phyloP scores from a whole-genome alignment of 768 basidiomycete genomes.

The Trametes meyenii region DNA sequence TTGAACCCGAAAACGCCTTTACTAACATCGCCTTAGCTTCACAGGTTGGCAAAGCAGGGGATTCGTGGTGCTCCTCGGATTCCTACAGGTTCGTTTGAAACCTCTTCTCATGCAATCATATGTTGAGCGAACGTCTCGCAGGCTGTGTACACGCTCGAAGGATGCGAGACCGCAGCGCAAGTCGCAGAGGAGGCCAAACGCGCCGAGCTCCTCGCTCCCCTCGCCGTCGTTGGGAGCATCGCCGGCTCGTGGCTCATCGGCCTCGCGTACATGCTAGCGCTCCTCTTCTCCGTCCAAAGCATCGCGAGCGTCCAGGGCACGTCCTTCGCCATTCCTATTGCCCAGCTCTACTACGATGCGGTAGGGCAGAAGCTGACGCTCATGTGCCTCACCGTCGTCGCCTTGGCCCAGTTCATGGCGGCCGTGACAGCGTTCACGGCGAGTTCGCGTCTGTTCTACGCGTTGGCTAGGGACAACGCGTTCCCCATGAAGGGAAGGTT shows the following conservation, averaged over 20 bases:
- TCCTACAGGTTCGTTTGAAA: constrained; percentile 44
- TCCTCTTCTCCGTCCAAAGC: constrained; percentile 59
- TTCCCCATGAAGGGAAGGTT: constrained; percentile 50
- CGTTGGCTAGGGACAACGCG: constrained; percentile 56
- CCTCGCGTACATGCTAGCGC: constrained; percentile 58
- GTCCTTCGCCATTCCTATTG: constrained; percentile 58
- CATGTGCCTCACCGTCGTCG: constrained; percentile 53
- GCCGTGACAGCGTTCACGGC: constrained; percentile 61
- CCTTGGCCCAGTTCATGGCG: constrained; percentile 55
- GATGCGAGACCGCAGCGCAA: constrained; percentile 66
- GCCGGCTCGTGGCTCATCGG: constrained; percentile 60
- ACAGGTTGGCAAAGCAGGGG: constrained; percentile 57
- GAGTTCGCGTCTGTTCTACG: constrained; percentile 58
- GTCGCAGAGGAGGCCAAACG: constrained; percentile 61
- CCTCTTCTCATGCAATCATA: neutral
- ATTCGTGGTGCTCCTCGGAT: constrained; percentile 61
- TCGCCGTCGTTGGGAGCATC: constrained; percentile 59
- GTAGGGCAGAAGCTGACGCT: constrained; percentile 49
- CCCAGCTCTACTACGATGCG: constrained; percentile 59
- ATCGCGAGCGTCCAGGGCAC: constrained; percentile 53
- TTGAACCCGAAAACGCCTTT: neutral
- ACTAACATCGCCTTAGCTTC: constrained; percentile 40
- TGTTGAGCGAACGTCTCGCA: constrained; percentile 19
- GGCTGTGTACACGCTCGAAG: constrained; percentile 64
- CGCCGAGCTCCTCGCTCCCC: constrained; percentile 58